Conservation (phyloP, 768 basidiomycete species). For the Suillus paluster region DNA sequence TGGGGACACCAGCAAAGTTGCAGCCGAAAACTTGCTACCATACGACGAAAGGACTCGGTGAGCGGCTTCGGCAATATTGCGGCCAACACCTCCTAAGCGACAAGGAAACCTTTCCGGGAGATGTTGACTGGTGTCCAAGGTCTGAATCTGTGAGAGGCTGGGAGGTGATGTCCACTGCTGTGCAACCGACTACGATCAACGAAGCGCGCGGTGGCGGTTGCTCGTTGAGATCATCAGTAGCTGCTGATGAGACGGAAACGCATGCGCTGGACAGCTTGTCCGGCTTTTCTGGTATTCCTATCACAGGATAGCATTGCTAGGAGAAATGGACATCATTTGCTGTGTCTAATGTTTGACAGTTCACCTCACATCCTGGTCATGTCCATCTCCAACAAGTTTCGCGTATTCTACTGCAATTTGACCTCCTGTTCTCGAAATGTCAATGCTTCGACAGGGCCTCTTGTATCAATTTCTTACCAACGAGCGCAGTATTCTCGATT, state of each 20-base stretch:
- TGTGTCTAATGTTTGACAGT: slow-evolving; percentile 1
- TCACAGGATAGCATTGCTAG: slow-evolving; percentile 10
- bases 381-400: slow-evolving; percentile 42
- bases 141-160: slow-evolving; percentile 38
- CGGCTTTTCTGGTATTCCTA: slow-evolving; percentile 5
- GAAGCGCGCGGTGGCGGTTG: slow-evolving; percentile 20
- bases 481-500: slow-evolving; percentile 83
- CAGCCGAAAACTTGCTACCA: slow-evolving; percentile 21
- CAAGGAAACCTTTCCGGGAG: slow-evolving; percentile 74
- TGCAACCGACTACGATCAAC: slow-evolving; percentile 80
- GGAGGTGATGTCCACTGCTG: slow-evolving; percentile 89
- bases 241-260: not conserved
- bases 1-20: slow-evolving; percentile 71
- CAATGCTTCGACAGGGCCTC: not conserved
- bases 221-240: not conserved
- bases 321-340: slow-evolving; percentile 3
- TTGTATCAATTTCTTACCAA: slow-evolving; percentile 58
- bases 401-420: slow-evolving; percentile 81
- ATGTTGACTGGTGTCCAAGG: slow-evolving; percentile 67
- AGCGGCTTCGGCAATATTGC: slow-evolving; percentile 94
- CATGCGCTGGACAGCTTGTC: not conserved
- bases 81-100: slow-evolving; percentile 88
- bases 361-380: slow-evolving; percentile 21
- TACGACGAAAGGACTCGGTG: slow-evolving; percentile 59
- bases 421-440: slow-evolving; percentile 53